Evolutionary conservation across 2,329 filamentous ascomycete genomes (phyloP), one percentile per base, ranked within the genome.

Genomic region (Cadophora luteo-olivacea): DNA sequence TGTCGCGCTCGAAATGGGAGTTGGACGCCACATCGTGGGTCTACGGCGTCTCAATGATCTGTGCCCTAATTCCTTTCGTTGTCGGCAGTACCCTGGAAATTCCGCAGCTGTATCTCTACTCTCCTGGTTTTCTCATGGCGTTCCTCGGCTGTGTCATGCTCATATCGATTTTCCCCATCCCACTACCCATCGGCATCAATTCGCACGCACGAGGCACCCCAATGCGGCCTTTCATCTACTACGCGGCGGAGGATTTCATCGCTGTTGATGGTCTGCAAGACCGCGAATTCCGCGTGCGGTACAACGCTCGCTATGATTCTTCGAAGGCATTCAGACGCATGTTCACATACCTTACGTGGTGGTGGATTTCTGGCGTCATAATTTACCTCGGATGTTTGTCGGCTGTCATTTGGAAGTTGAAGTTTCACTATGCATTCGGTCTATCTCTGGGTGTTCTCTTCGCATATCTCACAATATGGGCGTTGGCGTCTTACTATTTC

Each of bases 41-140:
- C 1, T 74, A 74, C 25, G 71, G 67, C 11, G 70, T 73, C 0
- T 64, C 71, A 6, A 73, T 74, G 72, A 63, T 74, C 19, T 69
- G 64, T 38, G 72, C 72, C 11, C 36, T 74, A 25, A 73, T 74
- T 5, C 72, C 72, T 0, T 74, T 74, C 22, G 72, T 74, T 1
- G 64, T 74, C 8, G 72, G 72, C 4, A 67, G 66, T 16, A 64
- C 32, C 6, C 52, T 65, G 1, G 67, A 68, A 33, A 73, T 74
- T 7, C 72, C 72, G 6, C 8, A 70, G n/a, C 66, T 74, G 11
- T 73, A 74, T 45, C 69, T 74, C 22, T 73, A 74, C 69, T 92
- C 89, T 45, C 89, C 93, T 32, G 93, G 92, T 32, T 97, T 97
- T 80, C 81, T 97, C 70, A 93, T 97, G 82, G 92, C 90, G 63